A percentile compares a stretch with the other conserved stretches of the same genome.
Conservation (phyloP, 140 eudicot species). For the Flaveria floridana region DNA sequence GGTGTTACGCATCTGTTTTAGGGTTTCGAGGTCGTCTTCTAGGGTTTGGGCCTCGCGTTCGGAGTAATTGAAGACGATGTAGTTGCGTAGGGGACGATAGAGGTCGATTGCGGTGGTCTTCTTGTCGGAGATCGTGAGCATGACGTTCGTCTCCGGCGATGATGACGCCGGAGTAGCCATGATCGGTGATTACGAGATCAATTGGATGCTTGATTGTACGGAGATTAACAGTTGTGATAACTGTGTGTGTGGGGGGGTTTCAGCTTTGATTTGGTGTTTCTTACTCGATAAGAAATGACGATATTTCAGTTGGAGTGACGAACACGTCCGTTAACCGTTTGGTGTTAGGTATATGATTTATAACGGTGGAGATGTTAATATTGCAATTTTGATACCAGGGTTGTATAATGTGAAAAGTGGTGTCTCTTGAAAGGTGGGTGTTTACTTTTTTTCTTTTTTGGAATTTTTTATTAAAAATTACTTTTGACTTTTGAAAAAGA, state of each 20-base stretch:
- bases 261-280: background rate
- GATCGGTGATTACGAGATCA: constrained; percentile 3
- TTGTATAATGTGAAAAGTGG: too few species aligned
- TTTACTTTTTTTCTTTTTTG: too few species aligned
- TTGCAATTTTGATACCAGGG: too few species aligned
- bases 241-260: background rate
- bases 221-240: background rate
- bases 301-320: too few species aligned
- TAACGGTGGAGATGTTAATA: too few species aligned
- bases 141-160: constrained; percentile 59
- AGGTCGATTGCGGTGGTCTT: constrained; percentile 68
- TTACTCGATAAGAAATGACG: background rate
- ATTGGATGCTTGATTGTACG: background rate
- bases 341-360: too few species aligned
- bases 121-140: constrained; percentile 93
- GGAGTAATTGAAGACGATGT: constrained; percentile 76
- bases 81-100: constrained; percentile 92
- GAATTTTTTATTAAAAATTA: too few species aligned
- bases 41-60: constrained; percentile 93
- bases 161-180: constrained; percentile 77
- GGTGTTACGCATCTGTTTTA: constrained; percentile 60
- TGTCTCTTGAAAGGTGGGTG: too few species aligned
- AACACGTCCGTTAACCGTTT: too few species aligned
- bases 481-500: too few species aligned
- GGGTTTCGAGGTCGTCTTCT: constrained; percentile 89